Percentiles rank a stretch among this genome's conserved stretches.
Conservation (phyloP, 768 basidiomycete genomes). For the Pisolithus sp. region DNA sequence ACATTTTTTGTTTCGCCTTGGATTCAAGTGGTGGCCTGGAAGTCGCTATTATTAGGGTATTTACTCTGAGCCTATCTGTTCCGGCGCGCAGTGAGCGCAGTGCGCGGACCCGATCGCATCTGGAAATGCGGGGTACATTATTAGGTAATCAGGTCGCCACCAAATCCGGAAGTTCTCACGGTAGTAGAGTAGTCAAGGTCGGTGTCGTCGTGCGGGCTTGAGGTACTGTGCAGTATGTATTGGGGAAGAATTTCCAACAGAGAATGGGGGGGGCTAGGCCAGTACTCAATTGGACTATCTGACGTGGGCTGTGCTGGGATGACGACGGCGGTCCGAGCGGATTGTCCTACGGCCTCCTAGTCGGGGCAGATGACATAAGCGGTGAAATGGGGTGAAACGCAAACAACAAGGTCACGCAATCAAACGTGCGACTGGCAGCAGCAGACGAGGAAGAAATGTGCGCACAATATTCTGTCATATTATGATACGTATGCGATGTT, state of each 20-base stretch:
- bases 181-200: background rate
- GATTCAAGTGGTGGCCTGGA: no score
- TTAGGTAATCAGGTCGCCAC: background rate
- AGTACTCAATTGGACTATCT: background rate
- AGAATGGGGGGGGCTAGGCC: background rate
- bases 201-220: background rate
- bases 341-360: background rate
- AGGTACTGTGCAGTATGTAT: no score
- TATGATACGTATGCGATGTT: background rate
- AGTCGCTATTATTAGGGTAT: no score
- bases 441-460: background rate
- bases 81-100: no score
- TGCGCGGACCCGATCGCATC: background rate
- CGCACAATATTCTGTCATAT: background rate
- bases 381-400: background rate
- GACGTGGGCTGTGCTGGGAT: background rate
- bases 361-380: background rate
- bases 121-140: background rate
- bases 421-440: constrained; percentile 10
- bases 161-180: background rate
- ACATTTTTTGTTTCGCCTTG: no score
- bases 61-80: no score
- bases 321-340: background rate
- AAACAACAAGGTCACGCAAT: constrained; percentile 6
- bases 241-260: background rate